Conservation (phyloP, 768 basidiomycete species). For the Trametes maxima region DNA sequence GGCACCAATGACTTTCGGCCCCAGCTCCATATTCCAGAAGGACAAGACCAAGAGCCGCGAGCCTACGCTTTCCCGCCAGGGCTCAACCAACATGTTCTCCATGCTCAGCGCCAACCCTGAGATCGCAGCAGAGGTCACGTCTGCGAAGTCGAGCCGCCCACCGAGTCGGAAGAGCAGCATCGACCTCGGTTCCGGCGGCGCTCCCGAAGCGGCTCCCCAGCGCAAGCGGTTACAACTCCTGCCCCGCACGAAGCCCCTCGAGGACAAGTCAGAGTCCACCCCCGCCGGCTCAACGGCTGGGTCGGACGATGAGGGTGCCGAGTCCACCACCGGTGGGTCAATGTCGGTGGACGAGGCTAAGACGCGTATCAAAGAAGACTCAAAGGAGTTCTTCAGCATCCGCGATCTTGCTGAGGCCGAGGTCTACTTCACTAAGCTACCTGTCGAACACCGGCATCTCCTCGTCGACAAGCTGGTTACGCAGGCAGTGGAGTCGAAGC, state of each 20-base stretch:
- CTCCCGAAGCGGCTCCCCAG: constrained; percentile 51
- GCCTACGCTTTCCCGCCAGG: constrained; percentile 73
- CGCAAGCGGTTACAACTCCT: constrained; percentile 74
- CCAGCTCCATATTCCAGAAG: constrained; percentile 79
- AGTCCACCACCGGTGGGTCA: constrained; percentile 35
- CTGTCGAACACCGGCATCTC: constrained; percentile 58
- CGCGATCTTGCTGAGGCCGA: constrained; percentile 88
- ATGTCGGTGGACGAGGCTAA: constrained; percentile 71
- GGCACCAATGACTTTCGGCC: constrained; percentile 76
- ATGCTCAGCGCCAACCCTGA: constrained; percentile 73
- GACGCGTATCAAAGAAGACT: constrained; percentile 79
- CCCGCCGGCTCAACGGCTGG: constrained; percentile 51
- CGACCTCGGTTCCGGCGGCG: constrained; percentile 48
- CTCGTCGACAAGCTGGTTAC: constrained; percentile 79
- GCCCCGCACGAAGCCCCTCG: constrained; percentile 77
- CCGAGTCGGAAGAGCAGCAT: constrained; percentile 54
- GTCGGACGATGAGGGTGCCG: constrained; percentile 50
- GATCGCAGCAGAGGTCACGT: constrained; percentile 50
- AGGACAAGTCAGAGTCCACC: constrained; percentile 36
- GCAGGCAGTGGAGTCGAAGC: constrained; percentile 71
- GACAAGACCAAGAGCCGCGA: constrained; percentile 66
- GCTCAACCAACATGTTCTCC: constrained; percentile 87
- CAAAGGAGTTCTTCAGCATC: constrained; percentile 85
- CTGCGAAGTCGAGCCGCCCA: constrained; percentile 52
- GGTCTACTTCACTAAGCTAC: constrained; percentile 77